Conservation (phyloP, 257 asterid genomes). For the Solanum chaucha region DNA sequence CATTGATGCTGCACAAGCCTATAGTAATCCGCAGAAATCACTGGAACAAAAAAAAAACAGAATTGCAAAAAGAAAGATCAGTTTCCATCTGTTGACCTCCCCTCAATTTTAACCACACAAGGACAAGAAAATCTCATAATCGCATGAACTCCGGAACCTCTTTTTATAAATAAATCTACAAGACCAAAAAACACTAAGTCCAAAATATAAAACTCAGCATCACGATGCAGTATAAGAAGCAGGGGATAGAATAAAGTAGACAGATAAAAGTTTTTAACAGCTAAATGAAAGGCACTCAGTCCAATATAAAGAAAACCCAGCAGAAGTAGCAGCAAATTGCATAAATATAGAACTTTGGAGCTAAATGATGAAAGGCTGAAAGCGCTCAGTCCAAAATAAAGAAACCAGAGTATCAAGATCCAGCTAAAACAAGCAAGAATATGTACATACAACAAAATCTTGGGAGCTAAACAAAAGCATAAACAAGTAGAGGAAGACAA, state of each 20-base stretch:
- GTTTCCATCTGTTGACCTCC: not conserved
- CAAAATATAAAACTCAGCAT: not conserved
- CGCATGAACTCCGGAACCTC: not conserved
- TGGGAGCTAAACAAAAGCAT: not conserved
- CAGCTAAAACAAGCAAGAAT: not conserved
- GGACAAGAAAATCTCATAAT: not conserved
- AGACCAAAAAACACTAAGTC: not conserved
- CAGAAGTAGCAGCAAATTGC: not conserved
- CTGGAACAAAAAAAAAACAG: not conserved
- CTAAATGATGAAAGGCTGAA: not conserved
- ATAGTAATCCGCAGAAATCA: not conserved
- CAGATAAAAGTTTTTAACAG: not conserved
- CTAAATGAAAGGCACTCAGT: not conserved
- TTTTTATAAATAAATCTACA: too few relatives aligned
- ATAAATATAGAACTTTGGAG: not conserved
- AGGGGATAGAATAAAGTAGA: not conserved
- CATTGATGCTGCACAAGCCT: not conserved
- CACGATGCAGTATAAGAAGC: not conserved
- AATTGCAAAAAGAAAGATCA: not conserved
- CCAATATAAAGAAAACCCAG: not conserved
- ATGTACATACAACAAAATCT: not conserved
- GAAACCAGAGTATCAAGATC: not conserved
- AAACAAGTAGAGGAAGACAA: not conserved
- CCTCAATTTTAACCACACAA: not conserved
- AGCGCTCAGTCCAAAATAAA: not conserved